phyloP scores from a whole-genome alignment of 345 rosid species.

The Kandelia obovata region DNA sequence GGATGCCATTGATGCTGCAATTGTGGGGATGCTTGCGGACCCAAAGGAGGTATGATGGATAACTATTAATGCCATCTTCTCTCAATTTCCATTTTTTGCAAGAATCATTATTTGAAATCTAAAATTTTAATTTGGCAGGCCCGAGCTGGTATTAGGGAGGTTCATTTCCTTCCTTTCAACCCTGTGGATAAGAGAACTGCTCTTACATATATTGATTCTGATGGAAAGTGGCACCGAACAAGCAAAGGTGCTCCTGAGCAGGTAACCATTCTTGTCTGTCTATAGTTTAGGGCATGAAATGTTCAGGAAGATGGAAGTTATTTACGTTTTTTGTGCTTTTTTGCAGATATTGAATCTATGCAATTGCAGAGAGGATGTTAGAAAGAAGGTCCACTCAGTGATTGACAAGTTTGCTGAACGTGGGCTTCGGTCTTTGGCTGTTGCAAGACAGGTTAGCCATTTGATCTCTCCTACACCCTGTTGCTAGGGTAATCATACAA shows the following conservation, averaged over 20 bases:
- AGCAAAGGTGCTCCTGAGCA: constrained; percentile 97
- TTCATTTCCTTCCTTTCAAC: constrained; percentile 87
- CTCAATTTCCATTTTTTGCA: background rate
- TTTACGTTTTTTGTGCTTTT: constrained; percentile 13
- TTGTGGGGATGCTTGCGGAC: constrained; percentile 94
- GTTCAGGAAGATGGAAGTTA: constrained; percentile 1
- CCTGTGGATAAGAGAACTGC: constrained; percentile 95
- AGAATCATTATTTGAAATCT: background rate
- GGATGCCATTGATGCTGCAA: constrained; percentile 89
- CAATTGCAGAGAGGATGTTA: constrained; percentile 68
- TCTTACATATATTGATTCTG: constrained; percentile 67
- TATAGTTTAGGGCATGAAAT: background rate
- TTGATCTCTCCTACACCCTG: background rate
- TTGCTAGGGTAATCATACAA: background rate
- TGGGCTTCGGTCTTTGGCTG: constrained; percentile 85
- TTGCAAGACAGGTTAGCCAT: constrained; percentile 73
- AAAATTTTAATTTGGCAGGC: constrained; percentile 44
- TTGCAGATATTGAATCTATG: constrained; percentile 65
- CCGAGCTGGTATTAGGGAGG: constrained; percentile 67
- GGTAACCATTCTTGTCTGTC: constrained; percentile 31
- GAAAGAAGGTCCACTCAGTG: constrained; percentile 61
- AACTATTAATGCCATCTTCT: background rate
- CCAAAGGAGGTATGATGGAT: constrained; percentile 66
- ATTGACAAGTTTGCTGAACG: constrained; percentile 92
- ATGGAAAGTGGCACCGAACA: constrained; percentile 76